Percentiles rank a stretch among this genome's conserved stretches.
phyloP scores from a whole-genome alignment of 2,329 filamentous ascomycete species.

The Exserohilum rostratum region DNA sequence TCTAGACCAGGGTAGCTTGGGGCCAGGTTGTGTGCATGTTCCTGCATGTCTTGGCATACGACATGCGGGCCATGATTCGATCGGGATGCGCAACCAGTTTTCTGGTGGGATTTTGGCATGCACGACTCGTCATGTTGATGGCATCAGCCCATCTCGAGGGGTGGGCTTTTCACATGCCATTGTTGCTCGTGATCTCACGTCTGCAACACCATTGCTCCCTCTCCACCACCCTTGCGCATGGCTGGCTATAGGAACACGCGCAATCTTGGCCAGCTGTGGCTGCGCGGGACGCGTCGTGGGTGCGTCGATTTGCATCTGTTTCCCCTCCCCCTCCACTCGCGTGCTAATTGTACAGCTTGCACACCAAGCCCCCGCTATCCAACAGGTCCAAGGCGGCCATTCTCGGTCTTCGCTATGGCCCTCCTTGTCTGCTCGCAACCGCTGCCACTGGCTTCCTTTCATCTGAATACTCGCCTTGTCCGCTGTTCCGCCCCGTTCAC shows the following conservation, averaged over 20 bases:
- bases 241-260: slow-evolving; percentile 30
- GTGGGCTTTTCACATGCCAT: slow-evolving; percentile 15
- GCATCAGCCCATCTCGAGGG: slow-evolving; percentile 27
- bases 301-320: slow-evolving; percentile 2
- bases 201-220: slow-evolving; percentile 1
- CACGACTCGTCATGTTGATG: slow-evolving; percentile 37
- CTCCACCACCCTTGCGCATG: slow-evolving; percentile 22
- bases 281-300: slow-evolving; percentile 37
- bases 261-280: slow-evolving; percentile 36
- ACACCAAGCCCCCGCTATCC: slow-evolving; percentile 22
- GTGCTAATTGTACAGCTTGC: slow-evolving; percentile 30
- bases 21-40: slow-evolving; percentile 9
- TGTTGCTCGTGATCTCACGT: not conserved
- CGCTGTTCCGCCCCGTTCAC: slow-evolving; percentile 30
- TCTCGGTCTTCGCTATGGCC: slow-evolving; percentile 36
- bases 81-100: slow-evolving; percentile 25
- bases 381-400: slow-evolving; percentile 17
- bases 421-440: slow-evolving; percentile 34
- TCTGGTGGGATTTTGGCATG: slow-evolving; percentile 22
- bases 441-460: slow-evolving; percentile 30
- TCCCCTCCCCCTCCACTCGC: not conserved
- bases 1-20: not conserved
- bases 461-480: slow-evolving; percentile 20
- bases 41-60: slow-evolving; percentile 32
- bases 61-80: slow-evolving; percentile 18